Evolutionary conservation across 345 rosid species (phyloP), one percentile per base, ranked within the genome.

Genomic region (Lepidium africanum): DNA sequence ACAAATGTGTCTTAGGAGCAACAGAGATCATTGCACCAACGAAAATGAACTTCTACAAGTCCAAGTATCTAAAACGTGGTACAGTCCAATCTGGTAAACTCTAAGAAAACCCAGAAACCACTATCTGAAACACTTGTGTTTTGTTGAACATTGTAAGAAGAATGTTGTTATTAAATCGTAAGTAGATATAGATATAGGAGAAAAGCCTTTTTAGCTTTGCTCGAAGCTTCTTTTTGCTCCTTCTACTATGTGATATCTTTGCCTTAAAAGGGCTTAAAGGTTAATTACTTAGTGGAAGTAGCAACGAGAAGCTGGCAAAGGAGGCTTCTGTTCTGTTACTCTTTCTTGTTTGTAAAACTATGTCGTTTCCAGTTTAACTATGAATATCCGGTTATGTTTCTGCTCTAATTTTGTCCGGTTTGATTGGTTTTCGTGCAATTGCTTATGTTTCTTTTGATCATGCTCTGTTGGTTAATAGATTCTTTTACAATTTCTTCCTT

Each of bases 301-400:
- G 96, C 98, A 90, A 90, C 81, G 98, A 86, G 77, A 92, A 83
- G 98, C 96, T 90, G 75, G 90, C 66, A 79, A 74, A 85, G 83
- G 7, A 41, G 67, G 68, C 58, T 60, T 74, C 57, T 74, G 61
- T 73, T 73, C 72, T 65, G 67, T 67, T 73, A 56, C 52, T 56
- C 36, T 61, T 59, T 33, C 50, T 30, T 61, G 71, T 58, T 45
- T 63, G 57, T 72, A 46, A 38, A 27, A 65, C 56, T 40, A 5
- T 23, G n/a, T 2, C 9, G 0, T 52, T 10, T 45, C 38, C 60
- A 70, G 78, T 74, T 74, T 38, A 6, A 53, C 51, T 45, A 51
- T 45, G 10, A 10, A 16, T 42, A 1, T 45, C 59, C 58, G 37
- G 73, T 60, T 51, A 41, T 65, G 40, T 59, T 64, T 16, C 7